These are phyloP conservation scores for Chloris gayana DNA, from an alignment of 176 grass and related monocot genomes.

Conservation along the genomic window DNA sequence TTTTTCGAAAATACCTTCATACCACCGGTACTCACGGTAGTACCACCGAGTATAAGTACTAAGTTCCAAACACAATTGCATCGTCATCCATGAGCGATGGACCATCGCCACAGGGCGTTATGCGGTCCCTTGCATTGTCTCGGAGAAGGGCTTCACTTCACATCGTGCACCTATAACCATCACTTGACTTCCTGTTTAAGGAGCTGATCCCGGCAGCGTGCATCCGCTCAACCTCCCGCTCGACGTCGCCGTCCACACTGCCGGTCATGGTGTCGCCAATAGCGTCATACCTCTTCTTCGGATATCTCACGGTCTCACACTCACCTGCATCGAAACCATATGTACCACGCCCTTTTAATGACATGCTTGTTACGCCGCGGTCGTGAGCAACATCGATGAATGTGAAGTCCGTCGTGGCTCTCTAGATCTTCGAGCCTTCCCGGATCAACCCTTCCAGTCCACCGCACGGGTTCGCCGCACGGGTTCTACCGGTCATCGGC, in stretches of 20 bases:
- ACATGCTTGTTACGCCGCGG: background rate
- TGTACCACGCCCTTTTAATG: conserved; percentile 39
- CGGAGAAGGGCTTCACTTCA: conserved; percentile 64
- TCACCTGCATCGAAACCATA: conserved; percentile 62
- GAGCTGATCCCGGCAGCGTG: conserved; percentile 61
- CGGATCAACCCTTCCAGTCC: conserved; percentile 50
- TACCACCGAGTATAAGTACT: too few species aligned
- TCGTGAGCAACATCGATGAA: background rate
- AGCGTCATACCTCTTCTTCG: conserved; percentile 42
- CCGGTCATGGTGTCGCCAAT: conserved; percentile 68
- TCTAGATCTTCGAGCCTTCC: conserved; percentile 70
- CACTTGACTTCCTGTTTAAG: background rate
- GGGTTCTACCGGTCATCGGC: too few species aligned
- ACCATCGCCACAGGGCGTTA: background rate
- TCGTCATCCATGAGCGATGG: conserved; percentile 23
- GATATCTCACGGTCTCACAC: too few species aligned
- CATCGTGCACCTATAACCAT: conserved; percentile 37
- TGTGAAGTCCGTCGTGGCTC: background rate
- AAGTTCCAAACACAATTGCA: conserved; percentile 42
- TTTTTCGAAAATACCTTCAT: too few species aligned
- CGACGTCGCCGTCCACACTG: conserved; percentile 33
- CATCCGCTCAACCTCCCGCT: conserved; percentile 39
- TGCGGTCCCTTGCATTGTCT: conserved; percentile 22
- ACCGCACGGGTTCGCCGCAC: too few species aligned
- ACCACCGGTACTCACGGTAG: too few species aligned